These are phyloP conservation scores for Petunia hybrid DNA, from an alignment of 305 asterid genomes.

Conservation along the genomic window DNA sequence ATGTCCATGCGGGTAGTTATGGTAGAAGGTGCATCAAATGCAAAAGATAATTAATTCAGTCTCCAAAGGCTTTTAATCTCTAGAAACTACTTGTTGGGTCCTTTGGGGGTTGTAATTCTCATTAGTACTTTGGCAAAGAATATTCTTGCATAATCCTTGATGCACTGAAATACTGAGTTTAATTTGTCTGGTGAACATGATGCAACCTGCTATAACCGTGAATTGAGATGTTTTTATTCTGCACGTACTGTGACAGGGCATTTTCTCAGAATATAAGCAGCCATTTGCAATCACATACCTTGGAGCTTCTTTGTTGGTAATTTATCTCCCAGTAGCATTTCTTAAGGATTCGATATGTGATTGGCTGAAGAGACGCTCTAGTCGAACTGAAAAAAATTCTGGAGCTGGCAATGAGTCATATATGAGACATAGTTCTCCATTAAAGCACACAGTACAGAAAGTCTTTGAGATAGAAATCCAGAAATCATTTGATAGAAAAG, in stretches of 20 bases:
- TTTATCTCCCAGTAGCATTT: constrained; percentile 92
- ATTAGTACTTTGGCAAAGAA: neutral
- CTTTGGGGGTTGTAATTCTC: neutral
- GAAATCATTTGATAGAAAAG: constrained; percentile 66
- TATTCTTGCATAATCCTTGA: constrained; percentile 20
- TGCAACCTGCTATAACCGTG: constrained; percentile 5
- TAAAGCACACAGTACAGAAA: constrained; percentile 66
- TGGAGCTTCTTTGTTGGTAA: constrained; percentile 95
- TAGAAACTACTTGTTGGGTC: constrained; percentile 18
- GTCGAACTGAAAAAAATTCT: constrained; percentile 44
- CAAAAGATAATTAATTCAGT: neutral
- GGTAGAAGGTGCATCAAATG: neutral
- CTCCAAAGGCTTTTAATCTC: constrained; percentile 7
- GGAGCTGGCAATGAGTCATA: constrained; percentile 45
- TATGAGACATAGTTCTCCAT: constrained; percentile 57
- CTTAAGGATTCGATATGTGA: constrained; percentile 71
- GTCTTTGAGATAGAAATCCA: constrained; percentile 76
- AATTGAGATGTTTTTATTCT: constrained; percentile 22
- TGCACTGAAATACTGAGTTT: constrained; percentile 8
- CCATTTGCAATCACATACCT: constrained; percentile 99
- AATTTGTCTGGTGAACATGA: constrained; percentile 6
- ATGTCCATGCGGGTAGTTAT: neutral
- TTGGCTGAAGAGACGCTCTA: constrained; percentile 59
- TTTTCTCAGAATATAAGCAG: constrained; percentile 90
- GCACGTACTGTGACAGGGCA: constrained; percentile 62